Evolutionary conservation across 805 yeast species (phyloP).

Genomic region (Diddensiella caesifluorescens): DNA sequence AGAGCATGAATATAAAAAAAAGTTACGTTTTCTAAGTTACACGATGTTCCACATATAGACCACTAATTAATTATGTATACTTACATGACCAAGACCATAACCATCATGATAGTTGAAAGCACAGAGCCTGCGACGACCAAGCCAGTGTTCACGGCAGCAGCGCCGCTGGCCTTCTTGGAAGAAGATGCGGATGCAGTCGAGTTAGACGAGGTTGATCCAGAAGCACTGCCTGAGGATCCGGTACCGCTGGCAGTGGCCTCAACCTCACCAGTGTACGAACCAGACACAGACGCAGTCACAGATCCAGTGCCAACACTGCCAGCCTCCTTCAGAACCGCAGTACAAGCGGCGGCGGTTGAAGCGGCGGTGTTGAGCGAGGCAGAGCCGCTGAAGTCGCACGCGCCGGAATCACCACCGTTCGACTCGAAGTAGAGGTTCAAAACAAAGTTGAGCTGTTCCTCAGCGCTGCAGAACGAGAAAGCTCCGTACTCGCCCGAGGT

Average conservation of each 20-base stretch:
- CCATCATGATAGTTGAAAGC: slow-evolving; percentile 4
- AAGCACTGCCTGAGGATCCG: slow-evolving; percentile 25
- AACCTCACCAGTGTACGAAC: slow-evolving; percentile 29
- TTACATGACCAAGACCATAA: not conserved
- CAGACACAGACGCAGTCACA: slow-evolving; percentile 39
- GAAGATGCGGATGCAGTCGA: slow-evolving; percentile 7
- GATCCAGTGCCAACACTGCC: slow-evolving; percentile 67
- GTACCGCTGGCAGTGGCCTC: slow-evolving; percentile 21
- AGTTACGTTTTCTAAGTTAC: not conserved
- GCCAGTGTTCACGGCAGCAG: slow-evolving; percentile 4
- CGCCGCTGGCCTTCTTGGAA: slow-evolving; percentile 4
- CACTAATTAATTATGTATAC: not conserved
- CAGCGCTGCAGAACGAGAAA: slow-evolving; percentile 65
- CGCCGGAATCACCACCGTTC: slow-evolving; percentile 42
- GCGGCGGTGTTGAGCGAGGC: slow-evolving; percentile 48
- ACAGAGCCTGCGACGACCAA: slow-evolving; percentile 1
- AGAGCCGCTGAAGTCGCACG: slow-evolving; percentile 68
- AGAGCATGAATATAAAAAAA: not conserved
- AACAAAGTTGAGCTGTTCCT: slow-evolving; percentile 62
- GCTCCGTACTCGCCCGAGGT: slow-evolving; percentile 63
- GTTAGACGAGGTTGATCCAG: slow-evolving; percentile 27
- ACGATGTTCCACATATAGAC: not conserved
- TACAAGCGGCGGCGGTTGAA: slow-evolving; percentile 45
- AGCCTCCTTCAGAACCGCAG: slow-evolving; percentile 52
- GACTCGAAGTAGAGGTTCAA: slow-evolving; percentile 57